phyloP scores from a whole-genome alignment of 306 rosid genomes.

The Vigna reflexopilosa region DNA sequence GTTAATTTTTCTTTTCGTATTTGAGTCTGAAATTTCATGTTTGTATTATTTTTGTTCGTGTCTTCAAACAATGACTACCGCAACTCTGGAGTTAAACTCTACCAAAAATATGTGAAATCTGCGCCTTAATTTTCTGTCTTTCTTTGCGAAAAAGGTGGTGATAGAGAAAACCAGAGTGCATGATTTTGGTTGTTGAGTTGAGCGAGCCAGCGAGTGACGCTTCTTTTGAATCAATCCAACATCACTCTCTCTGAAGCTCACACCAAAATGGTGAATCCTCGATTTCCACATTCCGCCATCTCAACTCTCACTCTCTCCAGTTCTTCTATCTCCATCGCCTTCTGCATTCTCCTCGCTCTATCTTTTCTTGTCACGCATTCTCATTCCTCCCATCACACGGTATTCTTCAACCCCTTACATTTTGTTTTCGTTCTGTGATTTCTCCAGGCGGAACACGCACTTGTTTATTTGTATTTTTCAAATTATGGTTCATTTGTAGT shows the following conservation, averaged over 20 bases:
- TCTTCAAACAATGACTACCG: neutral
- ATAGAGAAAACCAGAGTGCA: conserved; percentile 25
- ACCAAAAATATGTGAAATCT: neutral
- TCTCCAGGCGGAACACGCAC: conserved; percentile 16
- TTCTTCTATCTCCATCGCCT: conserved; percentile 44
- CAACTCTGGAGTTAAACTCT: neutral
- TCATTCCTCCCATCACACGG: conserved; percentile 52
- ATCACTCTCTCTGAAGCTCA: conserved; percentile 17
- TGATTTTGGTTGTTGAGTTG: conserved; percentile 1
- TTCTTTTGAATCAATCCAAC: conserved; percentile 41
- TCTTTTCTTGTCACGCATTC: conserved; percentile 58
- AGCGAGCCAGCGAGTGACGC: neutral
- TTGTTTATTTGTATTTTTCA: neutral
- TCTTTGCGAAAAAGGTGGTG: neutral
- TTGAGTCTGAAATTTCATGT: too few relatives aligned
- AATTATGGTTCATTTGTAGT: conserved; percentile 7
- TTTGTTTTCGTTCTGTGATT: neutral
- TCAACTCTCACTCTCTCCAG: conserved; percentile 53
- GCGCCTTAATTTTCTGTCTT: neutral
- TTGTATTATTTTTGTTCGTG: too few relatives aligned
- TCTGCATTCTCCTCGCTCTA: conserved; percentile 59
- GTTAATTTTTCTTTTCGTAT: too few relatives aligned
- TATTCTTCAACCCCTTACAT: conserved; percentile 7
- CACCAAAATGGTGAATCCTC: conserved; percentile 46
- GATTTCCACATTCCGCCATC: conserved; percentile 44